These are phyloP conservation scores for Penicillium decumbens DNA, from an alignment of 2,329 filamentous ascomycete genomes.

Conservation along the genomic window DNA sequence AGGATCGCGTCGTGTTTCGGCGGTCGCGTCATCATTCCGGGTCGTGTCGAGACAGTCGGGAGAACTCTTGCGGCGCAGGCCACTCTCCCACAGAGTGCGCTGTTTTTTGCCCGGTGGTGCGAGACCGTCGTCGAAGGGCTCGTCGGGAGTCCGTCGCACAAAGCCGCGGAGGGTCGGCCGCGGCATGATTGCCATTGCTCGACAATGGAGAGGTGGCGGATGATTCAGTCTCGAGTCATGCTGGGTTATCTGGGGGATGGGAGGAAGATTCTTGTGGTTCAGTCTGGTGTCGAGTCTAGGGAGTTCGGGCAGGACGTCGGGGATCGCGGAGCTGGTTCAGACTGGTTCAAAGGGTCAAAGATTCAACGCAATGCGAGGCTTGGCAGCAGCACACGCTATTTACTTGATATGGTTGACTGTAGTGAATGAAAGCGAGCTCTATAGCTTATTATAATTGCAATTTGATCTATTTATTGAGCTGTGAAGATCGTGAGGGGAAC, in stretches of 20 bases:
- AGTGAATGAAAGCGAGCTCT: neutral
- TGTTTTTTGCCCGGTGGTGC: constrained; percentile 27
- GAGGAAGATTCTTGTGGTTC: neutral
- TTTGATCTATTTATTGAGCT: neutral
- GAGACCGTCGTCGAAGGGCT: constrained; percentile 16
- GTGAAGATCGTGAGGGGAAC: neutral
- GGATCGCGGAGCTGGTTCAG: constrained; percentile 3
- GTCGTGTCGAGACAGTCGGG: constrained; percentile 33
- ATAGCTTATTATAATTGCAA: neutral
- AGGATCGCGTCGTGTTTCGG: constrained; percentile 9
- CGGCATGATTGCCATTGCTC: constrained; percentile 34
- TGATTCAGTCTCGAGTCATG: constrained; percentile 17
- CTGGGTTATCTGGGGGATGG: constrained; percentile 13
- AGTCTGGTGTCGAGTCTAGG: neutral
- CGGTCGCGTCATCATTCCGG: constrained; percentile 8
- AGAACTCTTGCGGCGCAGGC: constrained; percentile 28
- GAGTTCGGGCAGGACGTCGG: constrained; percentile 1
- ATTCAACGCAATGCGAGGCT: constrained; percentile 2
- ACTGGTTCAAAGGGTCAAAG: neutral
- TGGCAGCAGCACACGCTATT: constrained; percentile 6
- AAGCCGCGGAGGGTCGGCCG: constrained; percentile 32
- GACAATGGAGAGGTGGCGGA: constrained; percentile 4
- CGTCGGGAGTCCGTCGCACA: constrained; percentile 29
- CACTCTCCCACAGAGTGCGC: constrained; percentile 21
- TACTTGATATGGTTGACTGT: neutral